Conservation (phyloP, 768 basidiomycete species). For the Tricholoma terreum region DNA sequence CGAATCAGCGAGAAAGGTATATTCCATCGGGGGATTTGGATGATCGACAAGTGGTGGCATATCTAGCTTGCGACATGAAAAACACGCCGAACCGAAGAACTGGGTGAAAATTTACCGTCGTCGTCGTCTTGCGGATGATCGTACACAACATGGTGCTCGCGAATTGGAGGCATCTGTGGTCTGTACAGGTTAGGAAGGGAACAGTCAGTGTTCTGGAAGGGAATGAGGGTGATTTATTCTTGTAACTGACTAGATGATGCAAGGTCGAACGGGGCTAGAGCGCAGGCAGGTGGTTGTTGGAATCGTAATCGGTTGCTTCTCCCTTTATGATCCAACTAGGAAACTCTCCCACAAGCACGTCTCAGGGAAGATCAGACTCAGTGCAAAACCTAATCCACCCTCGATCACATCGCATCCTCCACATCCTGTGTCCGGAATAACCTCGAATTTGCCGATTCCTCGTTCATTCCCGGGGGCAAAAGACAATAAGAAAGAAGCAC, state of each 20-base stretch:
- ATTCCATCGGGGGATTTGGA: conserved; percentile 49
- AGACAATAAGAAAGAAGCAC: not conserved
- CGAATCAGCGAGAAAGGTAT: conserved; percentile 61
- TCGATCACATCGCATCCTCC: not conserved
- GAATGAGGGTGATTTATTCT: conserved; percentile 14
- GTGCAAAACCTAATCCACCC: not conserved
- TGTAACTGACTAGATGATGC: conserved; percentile 21
- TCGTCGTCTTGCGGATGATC: conserved; percentile 26
- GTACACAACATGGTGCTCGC: conserved; percentile 18
- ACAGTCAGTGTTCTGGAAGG: too few species aligned
- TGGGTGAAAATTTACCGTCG: conserved; percentile 15
- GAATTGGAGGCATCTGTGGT: conserved; percentile 33
- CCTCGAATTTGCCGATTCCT: not conserved
- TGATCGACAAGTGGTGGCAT: conserved; percentile 55
- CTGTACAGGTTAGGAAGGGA: too few species aligned
- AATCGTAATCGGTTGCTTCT: conserved; percentile 23
- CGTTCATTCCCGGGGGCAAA: not conserved
- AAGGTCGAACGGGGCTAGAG: conserved; percentile 11
- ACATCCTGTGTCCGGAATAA: not conserved
- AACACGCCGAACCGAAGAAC: too few species aligned
- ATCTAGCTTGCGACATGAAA: conserved; percentile 33
- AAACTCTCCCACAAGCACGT: conserved; percentile 26
- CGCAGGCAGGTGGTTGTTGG: conserved; percentile 25
- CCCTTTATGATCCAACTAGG: conserved; percentile 35
- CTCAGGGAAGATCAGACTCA: conserved; percentile 20